Percentiles rank a stretch among this genome's conserved stretches.
phyloP scores from a whole-genome alignment of 768 basidiomycete species.

The Saitozyma sp. region DNA sequence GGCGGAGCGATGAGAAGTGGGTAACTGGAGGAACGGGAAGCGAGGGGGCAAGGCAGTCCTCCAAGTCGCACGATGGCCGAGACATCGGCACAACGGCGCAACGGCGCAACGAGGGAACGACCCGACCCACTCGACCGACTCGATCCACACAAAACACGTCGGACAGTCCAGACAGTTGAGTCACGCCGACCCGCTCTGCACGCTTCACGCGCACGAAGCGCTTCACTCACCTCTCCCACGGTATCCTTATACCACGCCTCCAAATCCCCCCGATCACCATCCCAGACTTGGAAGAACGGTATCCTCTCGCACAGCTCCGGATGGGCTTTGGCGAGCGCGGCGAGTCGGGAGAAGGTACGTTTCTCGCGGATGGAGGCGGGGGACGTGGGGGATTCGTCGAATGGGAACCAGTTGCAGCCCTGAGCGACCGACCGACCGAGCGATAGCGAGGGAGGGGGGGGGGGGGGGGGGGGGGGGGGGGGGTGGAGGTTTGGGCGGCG shows the following conservation, averaged over 20 bases:
- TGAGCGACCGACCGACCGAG: slow-evolving; percentile 4
- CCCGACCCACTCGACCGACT: too few relatives aligned
- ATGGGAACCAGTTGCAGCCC: slow-evolving; percentile 52
- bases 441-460: too few relatives aligned
- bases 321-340: slow-evolving; percentile 28
- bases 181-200: neutral
- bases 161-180: too few relatives aligned
- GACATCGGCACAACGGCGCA: too few relatives aligned
- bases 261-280: slow-evolving; percentile 6
- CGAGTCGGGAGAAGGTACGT: slow-evolving; percentile 33
- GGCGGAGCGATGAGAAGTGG: too few relatives aligned
- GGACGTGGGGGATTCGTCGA: slow-evolving; percentile 19
- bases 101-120: too few relatives aligned
- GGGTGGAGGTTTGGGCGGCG: too few relatives aligned
- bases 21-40: too few relatives aligned
- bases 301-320: slow-evolving; percentile 41
- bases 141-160: too few relatives aligned
- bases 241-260: slow-evolving; percentile 40
- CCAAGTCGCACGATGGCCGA: too few relatives aligned
- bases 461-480: too few relatives aligned
- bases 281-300: slow-evolving; percentile 34
- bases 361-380: slow-evolving; percentile 28
- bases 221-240: slow-evolving; percentile 29
- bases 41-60: too few relatives aligned
- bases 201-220: neutral